A percentile compares a stretch with the other conserved stretches of the same genome.
Conservation (phyloP, 352 stramenopile genomes). For the Peronospora destructor region DNA sequence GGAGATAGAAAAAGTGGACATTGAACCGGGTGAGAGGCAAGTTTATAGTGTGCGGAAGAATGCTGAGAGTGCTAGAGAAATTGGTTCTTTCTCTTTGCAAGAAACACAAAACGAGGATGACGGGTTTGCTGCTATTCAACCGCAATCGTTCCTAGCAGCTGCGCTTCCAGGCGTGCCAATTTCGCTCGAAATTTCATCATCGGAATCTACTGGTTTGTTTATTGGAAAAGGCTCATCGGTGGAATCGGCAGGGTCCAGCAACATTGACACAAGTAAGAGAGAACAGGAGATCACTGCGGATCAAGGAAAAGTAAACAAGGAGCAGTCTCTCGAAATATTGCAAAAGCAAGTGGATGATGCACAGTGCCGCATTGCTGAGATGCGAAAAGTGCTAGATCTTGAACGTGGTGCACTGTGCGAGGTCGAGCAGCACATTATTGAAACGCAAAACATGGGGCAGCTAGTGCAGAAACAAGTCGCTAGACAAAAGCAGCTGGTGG, state of each 20-base stretch:
- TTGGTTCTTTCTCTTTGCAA: constrained; percentile 8
- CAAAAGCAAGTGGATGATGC: constrained; percentile 31
- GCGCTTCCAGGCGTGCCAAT: constrained; percentile 15
- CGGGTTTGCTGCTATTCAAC: constrained; percentile 9
- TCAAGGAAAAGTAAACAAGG: constrained; percentile 9
- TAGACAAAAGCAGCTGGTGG: constrained; percentile 47
- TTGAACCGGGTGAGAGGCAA: not conserved
- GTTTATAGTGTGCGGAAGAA: not conserved
- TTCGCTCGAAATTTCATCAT: constrained; percentile 2
- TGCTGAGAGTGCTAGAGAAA: not conserved
- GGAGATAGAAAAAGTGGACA: constrained; percentile 1
- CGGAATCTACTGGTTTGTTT: not conserved
- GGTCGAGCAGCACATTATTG: constrained; percentile 29
- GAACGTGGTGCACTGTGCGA: constrained; percentile 25
- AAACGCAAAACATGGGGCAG: constrained; percentile 24
- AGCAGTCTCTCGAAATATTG: constrained; percentile 26
- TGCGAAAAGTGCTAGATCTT: constrained; percentile 35
- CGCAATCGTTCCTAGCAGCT: constrained; percentile 10
- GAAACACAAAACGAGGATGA: constrained; percentile 14
- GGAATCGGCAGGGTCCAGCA: constrained; percentile 3
- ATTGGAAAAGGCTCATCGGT: not conserved
- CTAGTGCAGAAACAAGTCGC: constrained; percentile 45
- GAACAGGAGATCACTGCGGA: not conserved
- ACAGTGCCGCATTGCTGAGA: constrained; percentile 32
- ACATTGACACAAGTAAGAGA: constrained; percentile 6